Base-by-base conservation (phyloP, 495 filamentous ascomycete species). In the Xylaria acuta region DNA sequence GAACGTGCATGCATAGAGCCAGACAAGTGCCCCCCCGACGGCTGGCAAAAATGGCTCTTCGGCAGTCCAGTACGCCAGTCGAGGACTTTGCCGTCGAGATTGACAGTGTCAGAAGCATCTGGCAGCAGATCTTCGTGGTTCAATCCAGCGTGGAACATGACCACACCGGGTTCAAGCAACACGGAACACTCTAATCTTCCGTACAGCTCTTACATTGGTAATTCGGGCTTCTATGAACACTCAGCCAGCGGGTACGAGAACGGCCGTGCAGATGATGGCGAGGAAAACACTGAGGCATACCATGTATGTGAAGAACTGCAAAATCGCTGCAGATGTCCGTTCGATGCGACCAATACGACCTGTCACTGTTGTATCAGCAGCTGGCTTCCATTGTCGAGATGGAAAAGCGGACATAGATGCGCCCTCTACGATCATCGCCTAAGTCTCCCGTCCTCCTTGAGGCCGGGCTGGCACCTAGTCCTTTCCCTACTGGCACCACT, bases 71-170 rank as follows among this genome's bases (percentile, higher is more conserved):
- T 9, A 54, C 9, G 0, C 34, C 45, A 38, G 14, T 18, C 36
- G 7, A 38, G 40, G 1, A 14, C 59, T 54, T 16, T 56, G 1
- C 58, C 69, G 30, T 20, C 40, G 22, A n/a, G 22, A 22, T 22
- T 66, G 5, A 34, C 69, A 47, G 18, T 65, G 25, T 72, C 70
- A 34, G 70, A 54, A 51, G 70, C 62, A 45, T 66, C 70, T 25
- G 60, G 53, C 1, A 67, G 70, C 41, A 25, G 40, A 36, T 66
- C 54, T 40, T 56, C 49, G 16, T 51, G 58, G 60, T 22, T 47
- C 5, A 20, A 9, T 38, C 49, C 25, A 30, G 1, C 12, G 8
- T 59, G 49, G 63, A 36, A 59, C 41, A 25, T 34, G 59, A 36
- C 18, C 5, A 64, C 69, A 6, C 59, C 45, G 9, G 45, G 32